Percentiles rank a stretch among this genome's conserved stretches.
phyloP scores from a whole-genome alignment of 2,329 filamentous ascomycete genomes.

The Fusarium irregulare region DNA sequence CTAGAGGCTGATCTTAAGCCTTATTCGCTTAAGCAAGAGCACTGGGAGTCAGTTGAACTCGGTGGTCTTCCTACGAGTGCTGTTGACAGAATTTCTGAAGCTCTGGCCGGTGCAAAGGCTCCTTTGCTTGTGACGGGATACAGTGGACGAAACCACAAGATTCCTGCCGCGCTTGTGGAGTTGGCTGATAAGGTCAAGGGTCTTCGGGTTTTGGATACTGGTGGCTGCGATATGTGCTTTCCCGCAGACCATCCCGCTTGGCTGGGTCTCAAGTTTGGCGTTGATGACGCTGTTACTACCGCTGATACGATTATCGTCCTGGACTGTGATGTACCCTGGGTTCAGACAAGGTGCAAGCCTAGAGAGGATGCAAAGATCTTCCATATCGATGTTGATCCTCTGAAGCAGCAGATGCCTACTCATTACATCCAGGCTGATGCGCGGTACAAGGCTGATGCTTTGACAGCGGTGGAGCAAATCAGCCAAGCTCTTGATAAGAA shows the following conservation, averaged over 20 bases:
- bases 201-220: constrained; percentile 78
- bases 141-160: constrained; percentile 73
- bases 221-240: constrained; percentile 85
- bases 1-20: constrained; percentile 87
- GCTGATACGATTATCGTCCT: constrained; percentile 88
- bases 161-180: constrained; percentile 71
- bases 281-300: constrained; percentile 76
- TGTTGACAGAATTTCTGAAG: constrained; percentile 69
- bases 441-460: constrained; percentile 74
- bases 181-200: constrained; percentile 76
- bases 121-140: constrained; percentile 80
- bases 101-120: constrained; percentile 71
- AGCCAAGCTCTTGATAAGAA: constrained; percentile 67
- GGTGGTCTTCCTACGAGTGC: constrained; percentile 67
- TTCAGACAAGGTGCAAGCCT: constrained; percentile 77
- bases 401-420: constrained; percentile 78
- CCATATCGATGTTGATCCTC: constrained; percentile 73
- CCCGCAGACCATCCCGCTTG: constrained; percentile 75
- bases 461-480: constrained; percentile 75
- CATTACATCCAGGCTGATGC: constrained; percentile 75
- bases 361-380: constrained; percentile 64
- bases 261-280: constrained; percentile 78
- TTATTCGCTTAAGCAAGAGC: constrained; percentile 73
- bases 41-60: constrained; percentile 78
- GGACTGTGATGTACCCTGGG: constrained; percentile 94